A percentile compares a stretch with the other conserved stretches of the same genome.
Conservation (phyloP, 2,329 filamentous ascomycete genomes). For the Pyrenophora tritici-repentis region DNA sequence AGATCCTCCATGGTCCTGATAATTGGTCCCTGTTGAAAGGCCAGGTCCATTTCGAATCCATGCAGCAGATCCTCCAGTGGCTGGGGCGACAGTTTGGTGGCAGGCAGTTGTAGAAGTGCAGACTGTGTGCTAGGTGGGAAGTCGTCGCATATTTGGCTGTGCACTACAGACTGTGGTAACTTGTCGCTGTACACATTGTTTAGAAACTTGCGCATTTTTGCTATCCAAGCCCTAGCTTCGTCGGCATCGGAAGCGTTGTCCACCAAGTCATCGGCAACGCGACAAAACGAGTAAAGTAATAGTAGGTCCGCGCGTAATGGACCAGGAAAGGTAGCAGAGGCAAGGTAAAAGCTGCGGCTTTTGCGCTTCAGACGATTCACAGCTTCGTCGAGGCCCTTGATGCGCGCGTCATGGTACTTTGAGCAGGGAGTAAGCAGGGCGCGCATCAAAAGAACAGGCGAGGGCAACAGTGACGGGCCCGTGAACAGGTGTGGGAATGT, state of each 20-base stretch:
- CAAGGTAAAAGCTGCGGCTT: slow-evolving; percentile 75
- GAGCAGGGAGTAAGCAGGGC: slow-evolving; percentile 57
- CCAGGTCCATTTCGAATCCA: slow-evolving; percentile 71
- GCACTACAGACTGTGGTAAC: slow-evolving; percentile 9
- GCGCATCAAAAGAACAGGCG: slow-evolving; percentile 56
- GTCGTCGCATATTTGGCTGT: slow-evolving; percentile 50
- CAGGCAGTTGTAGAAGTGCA: slow-evolving; percentile 65
- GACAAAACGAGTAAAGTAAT: slow-evolving; percentile 73
- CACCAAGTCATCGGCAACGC: slow-evolving; percentile 73
- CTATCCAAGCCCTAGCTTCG: slow-evolving; percentile 64
- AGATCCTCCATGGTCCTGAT: slow-evolving; percentile 65
- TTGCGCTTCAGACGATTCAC: slow-evolving; percentile 64
- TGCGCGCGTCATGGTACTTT: slow-evolving; percentile 62
- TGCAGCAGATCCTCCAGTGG: slow-evolving; percentile 68
- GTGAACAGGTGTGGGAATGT: slow-evolving; percentile 65
- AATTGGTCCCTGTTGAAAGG: slow-evolving; percentile 57
- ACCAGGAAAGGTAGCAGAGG: slow-evolving; percentile 70
- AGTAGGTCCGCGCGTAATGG: slow-evolving; percentile 70
- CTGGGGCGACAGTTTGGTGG: slow-evolving; percentile 58
- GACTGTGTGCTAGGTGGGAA: slow-evolving; percentile 61
- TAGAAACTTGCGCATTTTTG: slow-evolving; percentile 62
- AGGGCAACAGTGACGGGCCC: slow-evolving; percentile 55
- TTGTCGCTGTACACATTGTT: slow-evolving; percentile 55
- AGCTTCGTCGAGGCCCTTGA: slow-evolving; percentile 64
- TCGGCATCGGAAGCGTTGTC: slow-evolving; percentile 62